Base-by-base conservation (phyloP, 2,329 filamentous ascomycete species). In the Aspergillus aculeatinus region DNA sequence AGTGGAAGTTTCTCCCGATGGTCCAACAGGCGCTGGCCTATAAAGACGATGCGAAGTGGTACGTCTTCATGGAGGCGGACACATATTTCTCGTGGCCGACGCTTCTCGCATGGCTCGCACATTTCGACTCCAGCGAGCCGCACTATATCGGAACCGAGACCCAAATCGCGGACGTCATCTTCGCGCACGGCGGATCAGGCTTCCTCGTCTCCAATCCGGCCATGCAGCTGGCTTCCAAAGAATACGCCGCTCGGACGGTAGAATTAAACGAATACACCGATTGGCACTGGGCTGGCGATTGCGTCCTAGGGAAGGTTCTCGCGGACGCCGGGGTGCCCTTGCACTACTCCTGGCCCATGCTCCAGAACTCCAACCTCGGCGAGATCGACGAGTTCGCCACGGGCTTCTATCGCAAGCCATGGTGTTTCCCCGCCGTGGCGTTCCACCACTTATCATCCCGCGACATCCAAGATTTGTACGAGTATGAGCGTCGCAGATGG, bases 1-100 rank as follows among this genome's bases (percentile, higher is more conserved):
- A 85, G 64, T 85, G 83, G 83, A 85, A 85, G 68, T 82, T 83
- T 63, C 71, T 85, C 21, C 83, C 83, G 6, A 80, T 85, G 75
- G 79, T 82, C 2, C 80, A 83, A 65, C 79, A 81, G 65, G 77
- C 82, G 0, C 75, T 80, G 48, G 68, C 69, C 23, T 63, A 76
- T 61, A 72, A 74, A 42, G 80, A 80, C 2, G 72, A 83, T 27
- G 80, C 81, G 49, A 82, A 81, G 57, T 87, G 84, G 84, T 87
- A 80, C 61, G 74, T 85, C 58, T 87, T 87, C 68, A 80, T 85
- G 51, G 84, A 86, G 64, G 80, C 82, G 0, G 85, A 87, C 67
- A 86, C 83, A 0, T 86, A 84, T 63, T 70, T 86, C 47, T 74
- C 83, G 10, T 83, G 83, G 76, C 73, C 78, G 35, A 84, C 83